Percentiles rank a stretch among this genome's conserved stretches.
Evolutionary conservation across 306 rosid genomes (phyloP).

Genomic region (Phaseolus lunatus): DNA sequence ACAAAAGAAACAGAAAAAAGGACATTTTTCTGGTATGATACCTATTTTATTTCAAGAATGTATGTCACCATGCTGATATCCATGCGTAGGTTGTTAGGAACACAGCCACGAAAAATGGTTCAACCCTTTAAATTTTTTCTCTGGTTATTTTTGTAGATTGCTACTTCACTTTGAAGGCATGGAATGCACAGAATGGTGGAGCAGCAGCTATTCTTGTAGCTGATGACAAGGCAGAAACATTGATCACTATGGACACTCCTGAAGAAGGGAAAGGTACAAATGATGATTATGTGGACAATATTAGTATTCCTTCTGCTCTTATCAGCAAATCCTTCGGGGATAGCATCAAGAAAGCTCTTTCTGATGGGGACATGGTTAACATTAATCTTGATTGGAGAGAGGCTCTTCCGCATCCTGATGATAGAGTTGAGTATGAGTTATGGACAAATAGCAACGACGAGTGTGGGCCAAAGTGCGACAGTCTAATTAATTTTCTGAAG

Average conservation of each 20-base stretch:
- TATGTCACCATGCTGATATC: constrained; percentile 10
- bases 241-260: constrained; percentile 97
- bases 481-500: constrained; percentile 77
- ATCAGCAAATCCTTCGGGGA: constrained; percentile 84
- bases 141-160: constrained; percentile 69
- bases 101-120: constrained; percentile 10
- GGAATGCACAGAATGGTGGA: constrained; percentile 96
- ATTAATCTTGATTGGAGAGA: constrained; percentile 96
- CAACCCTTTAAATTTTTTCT: constrained; percentile 10
- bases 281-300: constrained; percentile 77
- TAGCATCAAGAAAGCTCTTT: constrained; percentile 74
- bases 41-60: constrained; percentile 11
- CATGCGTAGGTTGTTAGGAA: constrained; percentile 3
- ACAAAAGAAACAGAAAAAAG: neutral
- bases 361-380: constrained; percentile 68
- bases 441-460: constrained; percentile 98
- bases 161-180: constrained; percentile 94
- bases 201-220: constrained; percentile 97
- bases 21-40: neutral
- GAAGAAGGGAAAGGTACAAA: constrained; percentile 67
- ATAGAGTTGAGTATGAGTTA: constrained; percentile 92
- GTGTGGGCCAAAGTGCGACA: constrained; percentile 90
- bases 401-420: constrained; percentile 98
- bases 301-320: constrained; percentile 86
- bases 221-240: constrained; percentile 72